Conservation (phyloP, 2,329 filamentous ascomycete genomes). For the Beauveria caledonica region DNA sequence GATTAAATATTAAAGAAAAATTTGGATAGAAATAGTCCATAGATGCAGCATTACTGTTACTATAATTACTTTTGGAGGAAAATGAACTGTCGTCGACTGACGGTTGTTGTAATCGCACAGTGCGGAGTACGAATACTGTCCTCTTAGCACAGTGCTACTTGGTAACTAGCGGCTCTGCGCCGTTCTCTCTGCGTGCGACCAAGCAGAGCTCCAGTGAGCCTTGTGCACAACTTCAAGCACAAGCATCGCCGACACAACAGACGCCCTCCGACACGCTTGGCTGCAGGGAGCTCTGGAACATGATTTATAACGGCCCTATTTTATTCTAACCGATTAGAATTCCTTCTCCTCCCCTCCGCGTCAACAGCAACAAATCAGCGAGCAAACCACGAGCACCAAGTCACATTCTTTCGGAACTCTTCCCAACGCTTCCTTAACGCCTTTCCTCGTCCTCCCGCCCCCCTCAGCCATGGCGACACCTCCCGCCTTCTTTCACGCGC, state of each 20-base stretch:
- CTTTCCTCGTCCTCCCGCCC: not conserved
- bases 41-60: no score
- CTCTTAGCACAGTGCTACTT: not conserved
- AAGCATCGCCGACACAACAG: not conserved
- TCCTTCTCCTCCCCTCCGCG: not conserved
- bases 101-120: not conserved
- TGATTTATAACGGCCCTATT: not conserved
- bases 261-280: not conserved
- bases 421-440: no score
- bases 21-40: no score
- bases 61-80: no score
- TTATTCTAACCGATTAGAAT: not conserved
- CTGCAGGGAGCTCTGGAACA: not conserved
- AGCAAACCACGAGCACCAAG: not conserved
- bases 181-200: not conserved
- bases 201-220: not conserved
- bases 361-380: not conserved
- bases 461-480: constrained; percentile 33
- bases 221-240: not conserved
- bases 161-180: not conserved
- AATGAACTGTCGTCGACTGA: no score
- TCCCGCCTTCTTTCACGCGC: constrained; percentile 55
- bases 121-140: not conserved
- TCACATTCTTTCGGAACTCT: not conserved
- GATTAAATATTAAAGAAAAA: no score